A percentile compares a stretch with the other conserved stretches of the same genome.
These are phyloP conservation scores for Coriaria nepalensis DNA, from an alignment of 306 rosid species.

Conservation along the genomic window DNA sequence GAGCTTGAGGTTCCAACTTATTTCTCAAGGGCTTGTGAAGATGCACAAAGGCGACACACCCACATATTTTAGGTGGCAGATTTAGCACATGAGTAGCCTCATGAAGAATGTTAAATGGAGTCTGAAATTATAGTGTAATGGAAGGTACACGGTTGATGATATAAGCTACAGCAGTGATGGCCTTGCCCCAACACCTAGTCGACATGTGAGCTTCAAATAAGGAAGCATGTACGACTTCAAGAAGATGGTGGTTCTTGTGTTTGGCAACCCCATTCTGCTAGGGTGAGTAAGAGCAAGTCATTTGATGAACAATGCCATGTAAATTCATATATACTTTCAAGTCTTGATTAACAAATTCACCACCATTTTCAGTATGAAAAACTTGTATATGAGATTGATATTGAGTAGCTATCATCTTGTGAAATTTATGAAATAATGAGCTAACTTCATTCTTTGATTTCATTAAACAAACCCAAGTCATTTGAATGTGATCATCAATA, in stretches of 20 bases:
- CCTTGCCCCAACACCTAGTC: neutral
- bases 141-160: neutral
- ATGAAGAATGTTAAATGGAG: neutral
- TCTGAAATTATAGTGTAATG: neutral
- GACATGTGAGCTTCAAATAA: slow-evolving; percentile 1
- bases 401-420: no score
- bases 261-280: no score
- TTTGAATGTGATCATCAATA: neutral
- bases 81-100: neutral
- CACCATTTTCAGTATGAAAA: no score
- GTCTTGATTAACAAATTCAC: neutral
- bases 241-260: neutral
- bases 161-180: neutral
- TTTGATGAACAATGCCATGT: neutral
- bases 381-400: no score
- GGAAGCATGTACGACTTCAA: neutral
- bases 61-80: neutral
- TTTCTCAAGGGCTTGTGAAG: neutral
- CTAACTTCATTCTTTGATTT: neutral
- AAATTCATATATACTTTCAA: neutral
- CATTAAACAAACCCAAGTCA: no score
- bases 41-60: neutral
- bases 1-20: neutral
- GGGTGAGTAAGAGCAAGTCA: neutral
- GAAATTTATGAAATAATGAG: neutral